Evolutionary conservation across 345 rosid species (phyloP), one percentile per base, ranked within the genome.

Genomic region (Kandelia obovata): DNA sequence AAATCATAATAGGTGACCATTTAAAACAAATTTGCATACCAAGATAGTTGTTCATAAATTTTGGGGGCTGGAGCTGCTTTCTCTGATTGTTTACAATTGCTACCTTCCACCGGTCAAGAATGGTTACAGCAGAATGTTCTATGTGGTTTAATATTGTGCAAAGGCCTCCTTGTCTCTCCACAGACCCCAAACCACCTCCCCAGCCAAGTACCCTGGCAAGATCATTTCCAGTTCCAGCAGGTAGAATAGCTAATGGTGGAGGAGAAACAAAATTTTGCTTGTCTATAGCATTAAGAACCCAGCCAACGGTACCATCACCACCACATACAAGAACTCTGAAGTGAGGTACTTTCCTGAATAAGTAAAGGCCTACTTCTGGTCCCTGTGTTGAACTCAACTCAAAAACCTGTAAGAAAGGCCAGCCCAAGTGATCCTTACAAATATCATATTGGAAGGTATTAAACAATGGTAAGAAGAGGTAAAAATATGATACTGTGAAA

Each of bases 211-310:
- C 96, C 72, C 93, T 82, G 53, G 92, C 87, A 77, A 90, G 68
- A 80, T 90, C 96, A 76, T 90, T 90, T 77, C 96, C 96, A 8
- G 96, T 90, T 78, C 93, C 96, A 66, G 89, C 84, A 5, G 96
- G 96, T 65, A 90, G 93, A 66, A 90, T 82, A 58, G 96, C 89
- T 25, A 90, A 85, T 15, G 96, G 93, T 77, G 96, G 93, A 69
- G 96, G 96, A 52, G 90, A 86, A 59, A 84, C 89, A 1, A 86
- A 86, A 78, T 86, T 86, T 55, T 76, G 88, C 73, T 71, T 86
- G 79, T 90, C 96, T 70, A 90, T 86, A 23, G 85, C 86, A 72
- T 85, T 88, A 60, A 90, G 86, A 69, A 90, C 90, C 96, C 96
- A 90, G 55, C 86, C 86, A 83, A 88, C 93, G 31, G 96, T 88